Conservation (phyloP, 306 rosid genomes). For the Prinsepia uniflora region DNA sequence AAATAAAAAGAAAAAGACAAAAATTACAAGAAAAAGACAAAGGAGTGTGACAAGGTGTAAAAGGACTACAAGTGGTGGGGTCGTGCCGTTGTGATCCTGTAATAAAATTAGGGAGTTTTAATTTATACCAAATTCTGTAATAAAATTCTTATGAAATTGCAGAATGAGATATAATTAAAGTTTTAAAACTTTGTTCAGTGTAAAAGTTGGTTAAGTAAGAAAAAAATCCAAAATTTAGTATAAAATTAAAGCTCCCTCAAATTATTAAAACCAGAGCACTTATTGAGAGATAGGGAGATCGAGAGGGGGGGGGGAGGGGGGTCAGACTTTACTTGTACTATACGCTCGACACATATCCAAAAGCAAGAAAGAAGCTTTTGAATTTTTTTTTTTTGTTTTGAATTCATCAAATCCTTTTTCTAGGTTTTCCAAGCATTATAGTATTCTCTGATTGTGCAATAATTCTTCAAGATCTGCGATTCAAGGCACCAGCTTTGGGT, state of each 20-base stretch:
- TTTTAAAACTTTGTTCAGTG: too few species aligned
- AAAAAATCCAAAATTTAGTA: too few species aligned
- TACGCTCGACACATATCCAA: slow-evolving; percentile 11
- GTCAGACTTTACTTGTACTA: slow-evolving; percentile 4
- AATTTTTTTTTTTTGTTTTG: slow-evolving; percentile 20
- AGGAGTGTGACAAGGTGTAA: background rate
- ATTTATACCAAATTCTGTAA: too few species aligned
- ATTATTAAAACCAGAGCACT: slow-evolving; percentile 10
- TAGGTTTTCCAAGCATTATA: slow-evolving; percentile 20
- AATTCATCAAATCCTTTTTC: slow-evolving; percentile 23
- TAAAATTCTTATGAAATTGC: too few species aligned
- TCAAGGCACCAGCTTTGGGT: slow-evolving; percentile 16
- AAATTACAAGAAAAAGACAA: too few species aligned
- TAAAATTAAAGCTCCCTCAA: too few species aligned
- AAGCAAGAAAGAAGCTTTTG: slow-evolving; percentile 21
- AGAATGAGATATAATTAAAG: too few species aligned
- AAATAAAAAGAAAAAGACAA: too few species aligned
- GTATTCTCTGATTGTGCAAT: slow-evolving; percentile 33
- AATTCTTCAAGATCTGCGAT: slow-evolving; percentile 45
- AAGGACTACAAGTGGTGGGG: slow-evolving; percentile 27
- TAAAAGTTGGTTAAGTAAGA: too few species aligned
- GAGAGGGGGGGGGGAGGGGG: slow-evolving; percentile 9
- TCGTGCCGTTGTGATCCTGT: slow-evolving; percentile 6
- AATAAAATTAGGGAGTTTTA: background rate
- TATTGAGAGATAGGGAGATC: slow-evolving; percentile 18